Base-by-base conservation (phyloP, 768 basidiomycete species). In the Agrocybe pediades region DNA sequence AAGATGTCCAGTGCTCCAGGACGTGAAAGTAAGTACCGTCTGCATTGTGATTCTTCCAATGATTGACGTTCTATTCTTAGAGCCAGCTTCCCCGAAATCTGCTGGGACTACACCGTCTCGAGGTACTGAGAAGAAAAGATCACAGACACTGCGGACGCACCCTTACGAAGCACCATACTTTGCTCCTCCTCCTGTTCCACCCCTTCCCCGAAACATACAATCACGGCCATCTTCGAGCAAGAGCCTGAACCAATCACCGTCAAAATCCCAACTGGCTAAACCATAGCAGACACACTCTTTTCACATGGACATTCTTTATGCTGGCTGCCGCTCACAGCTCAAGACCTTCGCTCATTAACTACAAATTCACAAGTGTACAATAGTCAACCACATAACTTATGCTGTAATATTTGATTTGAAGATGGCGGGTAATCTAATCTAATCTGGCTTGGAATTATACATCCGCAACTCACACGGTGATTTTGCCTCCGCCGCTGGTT, bases 161-260 rank as follows among this genome's bases (percentile, higher is more conserved):
- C 85, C 86, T 2, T 88, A 86, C 58, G 79, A 81, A 53, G 84
- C 83, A 4, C 84, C 85, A 1, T 86, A 83, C 62, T 85, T 83
- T 67, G 80, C 82, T 59, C 78, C 82, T 17, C 68, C 75, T 6
- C 85, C 85, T 2, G 51, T 68, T 21, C 60, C 66, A 20, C 58
- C 60, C 20, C 45, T 54, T 13, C 59, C 59, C 11, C 49, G 53
- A 27, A 46, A 55, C 45, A 39, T 40, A 27, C 45, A 43, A 17
- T 3, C 25, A 20, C 44, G n/a, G 3, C 19, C n/a, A 3, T 29
- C 24, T 41, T 40, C 41, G 23, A 48, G 23, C 20, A n/a, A 29
- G 17, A 26, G n/a, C 13, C 30, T 55, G 9, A 27, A 55, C 25
- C 49, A 23, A 17, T 46, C 41, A 13, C 19, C 36, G 2, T 46